phyloP scores from a whole-genome alignment of 345 rosid species.

The Brassica cretica region DNA sequence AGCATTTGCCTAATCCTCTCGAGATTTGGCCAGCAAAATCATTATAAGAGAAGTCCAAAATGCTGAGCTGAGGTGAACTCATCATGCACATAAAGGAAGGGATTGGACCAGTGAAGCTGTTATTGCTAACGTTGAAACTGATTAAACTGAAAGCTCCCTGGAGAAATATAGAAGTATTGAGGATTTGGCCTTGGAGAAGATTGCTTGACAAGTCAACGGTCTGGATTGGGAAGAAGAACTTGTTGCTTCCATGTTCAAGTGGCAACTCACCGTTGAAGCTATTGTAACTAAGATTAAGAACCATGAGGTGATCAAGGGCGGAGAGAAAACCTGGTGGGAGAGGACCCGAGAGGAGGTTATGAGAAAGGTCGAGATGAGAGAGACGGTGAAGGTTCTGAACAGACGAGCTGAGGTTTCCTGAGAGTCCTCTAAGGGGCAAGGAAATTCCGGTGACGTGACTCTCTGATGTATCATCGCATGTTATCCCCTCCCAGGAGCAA shows the following conservation, averaged over 20 bases:
- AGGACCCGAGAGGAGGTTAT: conserved; percentile 54
- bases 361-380: conserved; percentile 59
- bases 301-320: conserved; percentile 43
- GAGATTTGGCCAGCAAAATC: conserved; percentile 53
- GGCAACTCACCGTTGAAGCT: conserved; percentile 57
- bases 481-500: conserved; percentile 74
- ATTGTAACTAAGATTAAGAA: conserved; percentile 42
- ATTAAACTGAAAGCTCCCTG: conserved; percentile 48
- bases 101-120: conserved; percentile 57
- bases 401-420: conserved; percentile 45
- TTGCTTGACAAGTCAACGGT: conserved; percentile 68
- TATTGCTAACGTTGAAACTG: conserved; percentile 66
- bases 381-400: conserved; percentile 46
- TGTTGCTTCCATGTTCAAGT: conserved; percentile 24
- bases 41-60: conserved; percentile 65
- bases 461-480: conserved; percentile 36
- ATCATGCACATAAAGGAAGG: conserved; percentile 60
- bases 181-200: conserved; percentile 49
- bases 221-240: conserved; percentile 30
- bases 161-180: conserved; percentile 34
- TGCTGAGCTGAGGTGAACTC: conserved; percentile 39
- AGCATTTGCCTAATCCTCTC: conserved; percentile 56
- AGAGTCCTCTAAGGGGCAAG: conserved; percentile 53
- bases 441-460: conserved; percentile 48
- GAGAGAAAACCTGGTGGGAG: conserved; percentile 49